These are phyloP conservation scores for Talaromyces nanjingensis DNA, from an alignment of 495 filamentous ascomycete genomes.

Conservation along the genomic window DNA sequence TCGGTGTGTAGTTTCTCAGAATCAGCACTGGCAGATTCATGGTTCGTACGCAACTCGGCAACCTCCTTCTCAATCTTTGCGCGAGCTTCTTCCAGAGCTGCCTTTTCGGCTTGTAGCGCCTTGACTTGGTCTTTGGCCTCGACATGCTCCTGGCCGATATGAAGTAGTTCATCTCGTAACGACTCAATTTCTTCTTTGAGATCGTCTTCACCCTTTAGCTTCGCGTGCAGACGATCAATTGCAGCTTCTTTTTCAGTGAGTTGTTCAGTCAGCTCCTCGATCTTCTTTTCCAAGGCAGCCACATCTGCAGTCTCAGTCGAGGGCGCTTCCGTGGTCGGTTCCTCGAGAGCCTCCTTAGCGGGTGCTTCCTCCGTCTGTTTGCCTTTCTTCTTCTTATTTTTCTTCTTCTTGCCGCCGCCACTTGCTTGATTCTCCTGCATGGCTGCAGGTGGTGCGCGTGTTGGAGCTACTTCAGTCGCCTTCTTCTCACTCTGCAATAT, in stretches of 20 bases:
- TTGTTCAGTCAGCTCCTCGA: conserved; percentile 51
- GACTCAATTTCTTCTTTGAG: conserved; percentile 81
- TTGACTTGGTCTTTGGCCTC: conserved; percentile 76
- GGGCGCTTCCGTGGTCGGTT: conserved; percentile 7
- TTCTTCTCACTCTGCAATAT: conserved; percentile 21
- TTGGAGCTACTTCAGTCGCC: conserved; percentile 9
- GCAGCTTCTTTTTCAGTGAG: conserved; percentile 63
- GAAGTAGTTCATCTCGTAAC: conserved; percentile 68
- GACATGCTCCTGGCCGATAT: conserved; percentile 73
- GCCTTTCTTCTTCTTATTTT: conserved; percentile 65
- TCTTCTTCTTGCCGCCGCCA: conserved; percentile 48
- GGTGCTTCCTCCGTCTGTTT: conserved; percentile 38
- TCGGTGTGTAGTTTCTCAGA: conserved; percentile 49
- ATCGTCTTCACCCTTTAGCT: conserved; percentile 69
- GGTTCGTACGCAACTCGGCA: conserved; percentile 49
- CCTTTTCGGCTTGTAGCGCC: conserved; percentile 53
- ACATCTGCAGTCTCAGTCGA: conserved; percentile 16
- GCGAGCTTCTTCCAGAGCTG: conserved; percentile 54
- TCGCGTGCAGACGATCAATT: conserved; percentile 58
- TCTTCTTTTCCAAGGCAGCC: conserved; percentile 42
- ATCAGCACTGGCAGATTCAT: conserved; percentile 38
- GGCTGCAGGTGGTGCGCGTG: conserved; percentile 12
- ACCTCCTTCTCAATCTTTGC: conserved; percentile 58
- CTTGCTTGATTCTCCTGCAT: conserved; percentile 13
- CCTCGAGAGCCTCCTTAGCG: conserved; percentile 21